Evolutionary conservation across 2,329 filamentous ascomycete genomes (phyloP), one percentile per base, ranked within the genome.

Genomic region (Trichoderma sp.): DNA sequence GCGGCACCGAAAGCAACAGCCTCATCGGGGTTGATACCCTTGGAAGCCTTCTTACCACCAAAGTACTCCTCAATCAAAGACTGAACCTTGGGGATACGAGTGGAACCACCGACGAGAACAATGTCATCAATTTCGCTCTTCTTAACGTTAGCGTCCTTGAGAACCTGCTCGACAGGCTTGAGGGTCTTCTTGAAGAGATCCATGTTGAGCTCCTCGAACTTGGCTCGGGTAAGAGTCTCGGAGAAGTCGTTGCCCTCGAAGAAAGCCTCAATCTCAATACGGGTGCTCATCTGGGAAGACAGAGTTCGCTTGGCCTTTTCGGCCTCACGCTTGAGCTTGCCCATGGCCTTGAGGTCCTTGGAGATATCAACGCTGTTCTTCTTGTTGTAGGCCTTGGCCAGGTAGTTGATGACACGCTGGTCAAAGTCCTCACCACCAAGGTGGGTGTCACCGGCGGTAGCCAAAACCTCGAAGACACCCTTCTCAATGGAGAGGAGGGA

Each of bases 251-350:
- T 91, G 85, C 96, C 96, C 76, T 97, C 90, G 84, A 93, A 91
- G 91, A 99, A 97, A 75, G 93, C 91, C 83, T 99, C 96, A 73
- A 99, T 97, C 85, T 98, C 96, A 75, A 97, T 94, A 76, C 93
- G 92, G 74, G 93, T 93, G 74, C 91, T 94, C 90, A 93, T 94
- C 85, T 96, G 93, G 74, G 93, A 96, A 78, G 92, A 97, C 68
- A 99, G 90, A 76, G 94, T 96, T 79, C 96, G 93, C 92, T 99
- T 99, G 84, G 96, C 96, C 90, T 97, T 97, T 84, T 99, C 96
- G 76, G 96, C 95, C 84, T 98, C 96, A 77, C 96, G 94, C 93
- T 98, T 98, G 76, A 99, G 89, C 87, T 98, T 99, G 85, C 94
- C 93, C 94, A 98, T 98, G 74, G 95, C 91, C 92, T 97, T 97